phyloP scores from a whole-genome alignment of 148 eudicot species.

The Camellia lanceoleosa region DNA sequence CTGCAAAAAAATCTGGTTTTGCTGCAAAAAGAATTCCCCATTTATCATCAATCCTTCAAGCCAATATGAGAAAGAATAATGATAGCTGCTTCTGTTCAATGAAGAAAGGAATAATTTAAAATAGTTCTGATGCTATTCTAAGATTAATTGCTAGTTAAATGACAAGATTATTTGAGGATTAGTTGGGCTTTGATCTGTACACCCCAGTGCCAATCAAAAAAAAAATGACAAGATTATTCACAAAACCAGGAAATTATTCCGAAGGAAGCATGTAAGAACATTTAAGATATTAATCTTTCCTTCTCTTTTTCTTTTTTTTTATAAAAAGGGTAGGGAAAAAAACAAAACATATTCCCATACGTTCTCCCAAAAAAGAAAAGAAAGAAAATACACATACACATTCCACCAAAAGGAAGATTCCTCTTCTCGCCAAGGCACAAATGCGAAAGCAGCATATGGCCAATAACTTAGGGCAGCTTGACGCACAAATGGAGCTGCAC shows the following conservation, averaged over 20 bases:
- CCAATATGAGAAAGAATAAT: no score
- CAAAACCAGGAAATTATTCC: neutral
- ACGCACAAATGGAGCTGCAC: conserved; percentile 89
- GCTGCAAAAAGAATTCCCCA: no score
- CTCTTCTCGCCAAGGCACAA: conserved; percentile 76
- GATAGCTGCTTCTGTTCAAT: no score
- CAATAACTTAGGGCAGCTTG: conserved; percentile 61
- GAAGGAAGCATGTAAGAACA: conserved; percentile 9
- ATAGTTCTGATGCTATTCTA: no score
- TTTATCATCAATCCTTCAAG: no score
- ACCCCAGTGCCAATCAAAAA: neutral
- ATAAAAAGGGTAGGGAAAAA: no score
- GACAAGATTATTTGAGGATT: neutral
- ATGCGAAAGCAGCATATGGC: conserved; percentile 83
- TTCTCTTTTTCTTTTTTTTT: neutral
- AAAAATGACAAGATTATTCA: neutral
- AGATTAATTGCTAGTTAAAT: no score
- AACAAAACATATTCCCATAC: neutral
- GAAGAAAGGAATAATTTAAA: no score
- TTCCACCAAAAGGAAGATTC: conserved; percentile 78
- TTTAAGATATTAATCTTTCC: neutral
- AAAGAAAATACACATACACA: conserved; percentile 45
- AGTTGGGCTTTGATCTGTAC: neutral
- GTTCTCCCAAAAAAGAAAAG: conserved; percentile 3
- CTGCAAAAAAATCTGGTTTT: no score